These are phyloP conservation scores for Teunomyces atbi DNA, from an alignment of 805 yeast species.

Conservation along the genomic window DNA sequence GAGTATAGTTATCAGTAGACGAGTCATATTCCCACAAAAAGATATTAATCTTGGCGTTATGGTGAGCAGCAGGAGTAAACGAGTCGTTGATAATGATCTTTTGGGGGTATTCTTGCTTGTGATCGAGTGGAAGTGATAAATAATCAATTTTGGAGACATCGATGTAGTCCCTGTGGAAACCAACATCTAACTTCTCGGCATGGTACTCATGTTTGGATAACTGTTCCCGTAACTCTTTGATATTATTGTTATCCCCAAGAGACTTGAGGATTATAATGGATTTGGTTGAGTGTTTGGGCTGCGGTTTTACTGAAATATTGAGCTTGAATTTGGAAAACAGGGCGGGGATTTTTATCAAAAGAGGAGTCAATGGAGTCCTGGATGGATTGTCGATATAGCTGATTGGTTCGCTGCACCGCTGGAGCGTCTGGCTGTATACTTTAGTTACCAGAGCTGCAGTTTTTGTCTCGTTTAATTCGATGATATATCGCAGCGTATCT, in stretches of 20 bases:
- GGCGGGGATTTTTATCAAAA: slow-evolving; percentile 28
- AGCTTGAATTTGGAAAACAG: slow-evolving; percentile 25
- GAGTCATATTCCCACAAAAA: slow-evolving; percentile 26
- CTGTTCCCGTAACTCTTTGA: slow-evolving; percentile 10
- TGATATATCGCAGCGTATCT: slow-evolving; percentile 20
- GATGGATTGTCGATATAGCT: slow-evolving; percentile 26
- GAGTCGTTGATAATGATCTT: slow-evolving; percentile 28
- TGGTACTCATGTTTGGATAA: slow-evolving; percentile 10
- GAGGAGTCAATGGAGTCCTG: slow-evolving; percentile 20
- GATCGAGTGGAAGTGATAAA: slow-evolving; percentile 25
- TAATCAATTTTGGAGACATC: slow-evolving; percentile 32
- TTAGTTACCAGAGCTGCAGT: slow-evolving; percentile 19
- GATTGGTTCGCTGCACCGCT: slow-evolving; percentile 14
- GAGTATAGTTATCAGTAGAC: slow-evolving; percentile 11
- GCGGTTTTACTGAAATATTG: slow-evolving; percentile 22
- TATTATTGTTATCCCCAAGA: slow-evolving; percentile 13
- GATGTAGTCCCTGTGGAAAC: neutral
- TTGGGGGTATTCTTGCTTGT: slow-evolving; percentile 15
- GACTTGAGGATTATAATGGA: slow-evolving; percentile 35
- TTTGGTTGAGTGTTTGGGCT: slow-evolving; percentile 8
- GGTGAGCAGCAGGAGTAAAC: slow-evolving; percentile 14
- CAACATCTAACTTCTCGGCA: slow-evolving; percentile 4
- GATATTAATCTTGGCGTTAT: slow-evolving; percentile 18
- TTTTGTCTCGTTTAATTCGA: slow-evolving; percentile 19
- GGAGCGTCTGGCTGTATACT: slow-evolving; percentile 14